Base-by-base conservation (phyloP, 768 basidiomycete genomes). In the Xerocomellus amylosporus region DNA sequence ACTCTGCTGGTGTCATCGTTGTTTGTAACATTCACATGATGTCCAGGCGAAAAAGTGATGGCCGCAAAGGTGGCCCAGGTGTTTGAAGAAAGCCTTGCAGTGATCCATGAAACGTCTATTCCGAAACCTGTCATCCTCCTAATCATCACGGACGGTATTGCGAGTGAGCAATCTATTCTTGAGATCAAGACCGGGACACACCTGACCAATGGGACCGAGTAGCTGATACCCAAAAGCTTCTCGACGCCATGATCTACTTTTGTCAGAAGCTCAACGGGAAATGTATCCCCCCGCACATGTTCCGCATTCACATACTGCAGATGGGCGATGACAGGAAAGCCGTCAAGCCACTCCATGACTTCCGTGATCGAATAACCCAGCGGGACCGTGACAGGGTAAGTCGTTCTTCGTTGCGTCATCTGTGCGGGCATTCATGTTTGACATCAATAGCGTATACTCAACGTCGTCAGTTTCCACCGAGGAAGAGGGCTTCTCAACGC, bases 251-350 rank as follows among this genome's bases (percentile, higher is more conserved):
- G 12, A 20, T 48, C 28, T 14, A 8, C 20, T 47, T 58, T 26
- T 61, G 54, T 46, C 56, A 55, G 19, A 49, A 39, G 13, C 52
- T 66, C 10, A 37, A 65, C 17, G 41, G 3, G 15, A 39, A 49
- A 46, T 2, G 22, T 7, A 40, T 67, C 4, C 41, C 52, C 10
- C 17, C 51, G 5, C 37, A 64, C 34, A 58, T 65, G 63, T 62
- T 67, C 60, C 60, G 60, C 2, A 60, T 66, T 12, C 58, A 66
- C 34, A 24, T 67, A 17, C 33, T 66, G 42, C 65, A 66, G 47
- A 62, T 66, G 58, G 65, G 65, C 1, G 52, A 59, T 0, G 60
- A 66, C 34, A 59, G 63, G 41, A 67, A 46, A 22, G 65, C 52
- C 13, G 58, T 64, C 51, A 34, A 53, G 45, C 65, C 65, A 4